Conservation (phyloP, 352 stramenopile species). For the Globisporangium emineosum region DNA sequence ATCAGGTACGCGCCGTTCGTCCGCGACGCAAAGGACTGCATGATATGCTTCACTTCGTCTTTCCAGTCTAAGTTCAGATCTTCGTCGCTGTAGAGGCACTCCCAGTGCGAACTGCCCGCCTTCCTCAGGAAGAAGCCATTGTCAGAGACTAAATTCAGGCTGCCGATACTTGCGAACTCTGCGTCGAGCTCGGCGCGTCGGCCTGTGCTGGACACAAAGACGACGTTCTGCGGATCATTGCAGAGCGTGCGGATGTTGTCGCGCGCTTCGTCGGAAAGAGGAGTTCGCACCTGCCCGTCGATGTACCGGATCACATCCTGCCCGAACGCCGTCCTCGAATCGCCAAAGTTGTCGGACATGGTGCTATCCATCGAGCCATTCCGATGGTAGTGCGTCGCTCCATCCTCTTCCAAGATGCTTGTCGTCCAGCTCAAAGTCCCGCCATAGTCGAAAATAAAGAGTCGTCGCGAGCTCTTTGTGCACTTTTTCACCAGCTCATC, state of each 20-base stretch:
- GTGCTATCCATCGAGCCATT: conserved; percentile 51
- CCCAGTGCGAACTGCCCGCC: conserved; percentile 30
- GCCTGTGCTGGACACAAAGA: conserved; percentile 68
- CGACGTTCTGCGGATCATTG: conserved; percentile 55
- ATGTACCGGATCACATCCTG: conserved; percentile 50
- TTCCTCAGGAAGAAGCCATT: conserved; percentile 71
- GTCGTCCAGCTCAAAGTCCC: conserved; percentile 90
- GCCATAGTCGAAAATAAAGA: conserved; percentile 98
- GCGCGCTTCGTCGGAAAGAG: conserved; percentile 50
- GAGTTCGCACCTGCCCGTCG: conserved; percentile 68
- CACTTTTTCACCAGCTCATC: conserved; percentile 87
- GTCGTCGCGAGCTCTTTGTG: conserved; percentile 38
- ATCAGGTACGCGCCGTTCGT: conserved; percentile 98
- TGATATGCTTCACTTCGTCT: conserved; percentile 91
- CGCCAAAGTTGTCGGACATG: conserved; percentile 22
- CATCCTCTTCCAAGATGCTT: conserved; percentile 62
- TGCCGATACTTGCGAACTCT: conserved; percentile 47
- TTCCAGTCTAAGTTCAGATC: conserved; percentile 91
- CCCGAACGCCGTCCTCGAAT: conserved; percentile 8
- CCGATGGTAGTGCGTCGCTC: conserved; percentile 24
- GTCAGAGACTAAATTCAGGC: conserved; percentile 62
- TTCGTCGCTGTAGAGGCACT: conserved; percentile 55
- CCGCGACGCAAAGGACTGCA: conserved; percentile 95
- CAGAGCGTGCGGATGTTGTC: conserved; percentile 57
- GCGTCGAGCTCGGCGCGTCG: conserved; percentile 50